Base-by-base conservation (phyloP, 2,329 filamentous ascomycete genomes). In the Hymenotorrendiella dingleyae region DNA sequence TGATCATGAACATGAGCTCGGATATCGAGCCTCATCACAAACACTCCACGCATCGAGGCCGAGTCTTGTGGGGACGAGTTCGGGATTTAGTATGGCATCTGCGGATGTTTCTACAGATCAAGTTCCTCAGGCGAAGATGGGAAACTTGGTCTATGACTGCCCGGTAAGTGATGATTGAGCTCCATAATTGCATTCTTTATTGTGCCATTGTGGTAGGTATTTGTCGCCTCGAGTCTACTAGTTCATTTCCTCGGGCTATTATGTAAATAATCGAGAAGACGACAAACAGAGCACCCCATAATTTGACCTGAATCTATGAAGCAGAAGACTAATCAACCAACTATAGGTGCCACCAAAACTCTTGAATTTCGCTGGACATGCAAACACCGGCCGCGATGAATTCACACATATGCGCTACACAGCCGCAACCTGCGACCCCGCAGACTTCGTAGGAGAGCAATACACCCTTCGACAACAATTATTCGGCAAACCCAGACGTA, bases 401-500 rank as follows among this genome's bases (percentile, higher is more conserved):
- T 73, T 83, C 60, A 83, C 80, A 2, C 80, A 84, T 54, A 84
- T 84, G 49, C 42, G 82, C 52, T 86, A 86, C 61, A 82, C 80
- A 1, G 82, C 82, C 3, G 81, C 80, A 4, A 86, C 82, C 6
- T 85, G 82, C 62, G 82, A 86, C 57, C 82, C 82, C 0, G 67
- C 69, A 3, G 72, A 83, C 26, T 86, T 85, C 61, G 76, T 74
- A 54, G 69, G 74, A 6, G 74, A 84, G 55, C 74, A 78, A 28
- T 86, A 84, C 54, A 84, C 80, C 0, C 62, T 86, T 46, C 78
- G 82, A 43, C 82, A 84, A 64, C 73, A 78, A 53, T 67, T 86
- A 10, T 86, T 85, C 54, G 76, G 78, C 32, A 83, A 84, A 61
- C 77, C 78, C 4, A 69, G 82, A 48, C 76, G 82, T 50, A 86